phyloP scores from a whole-genome alignment of 306 rosid genomes.

The Quercus cerris region DNA sequence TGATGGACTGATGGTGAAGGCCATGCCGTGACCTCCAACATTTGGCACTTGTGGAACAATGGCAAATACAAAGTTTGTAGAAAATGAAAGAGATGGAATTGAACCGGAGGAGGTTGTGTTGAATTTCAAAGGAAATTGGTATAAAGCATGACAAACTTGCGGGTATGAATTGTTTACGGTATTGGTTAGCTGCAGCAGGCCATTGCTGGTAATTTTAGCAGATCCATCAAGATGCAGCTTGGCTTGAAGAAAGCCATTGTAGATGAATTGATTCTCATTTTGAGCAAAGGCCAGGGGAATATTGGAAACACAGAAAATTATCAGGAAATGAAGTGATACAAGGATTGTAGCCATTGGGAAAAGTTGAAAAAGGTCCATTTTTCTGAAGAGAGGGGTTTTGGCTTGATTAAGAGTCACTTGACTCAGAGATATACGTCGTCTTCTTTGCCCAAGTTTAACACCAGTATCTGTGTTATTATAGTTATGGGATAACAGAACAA shows the following conservation, averaged over 20 bases:
- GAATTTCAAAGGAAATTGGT: not conserved
- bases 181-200: not conserved
- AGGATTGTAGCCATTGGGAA: not conserved
- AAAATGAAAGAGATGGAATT: not conserved
- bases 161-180: not conserved
- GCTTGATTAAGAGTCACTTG: too few relatives aligned
- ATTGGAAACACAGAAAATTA: not conserved
- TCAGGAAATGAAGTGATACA: not conserved
- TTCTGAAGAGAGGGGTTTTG: not conserved
- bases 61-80: not conserved
- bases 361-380: not conserved
- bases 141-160: not conserved
- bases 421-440: not conserved
- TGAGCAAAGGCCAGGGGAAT: not conserved
- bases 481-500: too few relatives aligned
- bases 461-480: not conserved
- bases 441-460: not conserved
- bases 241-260: not conserved
- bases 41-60: not conserved
- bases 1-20: constrained; percentile 24
- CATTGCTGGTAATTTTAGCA: not conserved
- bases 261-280: not conserved
- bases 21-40: constrained; percentile 21
- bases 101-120: not conserved
- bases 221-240: not conserved